A percentile compares a stretch with the other conserved stretches of the same genome.
Conservation (phyloP, 129 eudicot species). For the Flaveria ramosissima region DNA sequence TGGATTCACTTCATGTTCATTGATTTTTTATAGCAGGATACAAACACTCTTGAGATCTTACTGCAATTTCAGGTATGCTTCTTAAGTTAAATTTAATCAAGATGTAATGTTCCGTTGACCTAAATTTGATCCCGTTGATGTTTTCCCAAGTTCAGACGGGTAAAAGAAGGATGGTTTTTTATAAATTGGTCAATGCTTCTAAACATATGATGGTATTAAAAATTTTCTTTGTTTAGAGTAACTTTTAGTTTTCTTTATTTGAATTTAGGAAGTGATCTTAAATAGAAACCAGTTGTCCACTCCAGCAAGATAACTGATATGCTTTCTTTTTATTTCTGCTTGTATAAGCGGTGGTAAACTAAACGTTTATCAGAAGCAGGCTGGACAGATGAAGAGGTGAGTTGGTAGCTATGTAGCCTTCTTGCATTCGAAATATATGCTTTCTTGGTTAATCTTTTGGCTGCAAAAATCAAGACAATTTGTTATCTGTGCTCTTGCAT, state of each 20-base stretch:
- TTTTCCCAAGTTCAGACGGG: too few relatives aligned
- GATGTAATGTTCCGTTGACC: slow-evolving; percentile 2
- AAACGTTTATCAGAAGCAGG: slow-evolving; percentile 87
- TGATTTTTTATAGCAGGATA: slow-evolving; percentile 37
- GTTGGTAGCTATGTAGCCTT: slow-evolving; percentile 3
- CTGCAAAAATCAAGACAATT: slow-evolving; percentile 5
- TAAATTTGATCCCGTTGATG: slow-evolving; percentile 4
- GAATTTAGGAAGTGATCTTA: slow-evolving; percentile 1
- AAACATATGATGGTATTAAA: background rate
- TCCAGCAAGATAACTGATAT: slow-evolving; percentile 17
- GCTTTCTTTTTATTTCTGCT: slow-evolving; percentile 17
- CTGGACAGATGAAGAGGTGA: slow-evolving; percentile 89
- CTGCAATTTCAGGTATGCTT: slow-evolving; percentile 39
- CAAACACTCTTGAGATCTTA: slow-evolving; percentile 53
- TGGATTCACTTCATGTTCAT: background rate
- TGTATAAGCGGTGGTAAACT: slow-evolving; percentile 42
- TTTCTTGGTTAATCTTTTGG: slow-evolving; percentile 12
- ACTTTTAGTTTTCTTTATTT: background rate
- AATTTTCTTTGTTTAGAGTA: background rate
- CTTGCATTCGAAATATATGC: too few relatives aligned
- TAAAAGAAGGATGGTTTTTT: slow-evolving; percentile 34
- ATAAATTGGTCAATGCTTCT: too few relatives aligned
- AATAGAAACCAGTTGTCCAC: background rate
- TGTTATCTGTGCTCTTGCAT: background rate
- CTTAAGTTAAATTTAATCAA: background rate